Evolutionary conservation across 1,284 basidiomycete genomes (phyloP), one percentile per base, ranked within the genome.

Genomic region (Ganoderma resinaceum): DNA sequence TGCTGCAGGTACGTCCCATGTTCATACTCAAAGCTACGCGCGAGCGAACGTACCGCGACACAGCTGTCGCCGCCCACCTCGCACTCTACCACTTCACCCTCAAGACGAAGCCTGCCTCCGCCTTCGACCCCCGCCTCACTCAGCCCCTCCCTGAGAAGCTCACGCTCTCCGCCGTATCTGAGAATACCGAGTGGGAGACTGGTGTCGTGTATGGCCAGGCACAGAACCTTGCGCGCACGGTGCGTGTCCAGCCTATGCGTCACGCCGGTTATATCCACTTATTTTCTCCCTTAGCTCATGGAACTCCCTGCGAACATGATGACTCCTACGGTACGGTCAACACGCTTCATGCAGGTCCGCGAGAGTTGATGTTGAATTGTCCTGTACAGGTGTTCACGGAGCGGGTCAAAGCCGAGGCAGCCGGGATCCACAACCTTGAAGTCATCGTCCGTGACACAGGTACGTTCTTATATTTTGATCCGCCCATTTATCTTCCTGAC

Each of bases 141-240:
- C 82, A 85, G 57, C 78, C 83, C 6, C 77, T 84, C 18, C 84
- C 87, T 0, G 84, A 85, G 49, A 85, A 86, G 69, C 73, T 90
- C 18, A 77, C 76, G 0, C 80, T 92, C 60, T 76, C 79, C 7
- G 85, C 91, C 4, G 64, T 85, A 7, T 67, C 81, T 7, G 65
- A 70, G 0, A 87, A 87, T 2, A 79, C 82, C 62, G 88, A 89
- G 66, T 95, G 94, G 94, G 84, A 91, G 40, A 84, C 85, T 9
- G 94, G 94, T 40, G 84, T 87, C 2, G 73, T 91, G 52, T 95
- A 93, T 75, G 94, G 90, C 2, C 82, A 90, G 68, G 90, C 93
- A 3, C 95, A 97, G 81, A 97, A 97, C 79, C 82, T 95, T 74
- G 93, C 95, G 16, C 86, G 94, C 59, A 95, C 94, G 63, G 91